phyloP scores from a whole-genome alignment of 495 filamentous ascomycete species.

The Xylaria cubensis region DNA sequence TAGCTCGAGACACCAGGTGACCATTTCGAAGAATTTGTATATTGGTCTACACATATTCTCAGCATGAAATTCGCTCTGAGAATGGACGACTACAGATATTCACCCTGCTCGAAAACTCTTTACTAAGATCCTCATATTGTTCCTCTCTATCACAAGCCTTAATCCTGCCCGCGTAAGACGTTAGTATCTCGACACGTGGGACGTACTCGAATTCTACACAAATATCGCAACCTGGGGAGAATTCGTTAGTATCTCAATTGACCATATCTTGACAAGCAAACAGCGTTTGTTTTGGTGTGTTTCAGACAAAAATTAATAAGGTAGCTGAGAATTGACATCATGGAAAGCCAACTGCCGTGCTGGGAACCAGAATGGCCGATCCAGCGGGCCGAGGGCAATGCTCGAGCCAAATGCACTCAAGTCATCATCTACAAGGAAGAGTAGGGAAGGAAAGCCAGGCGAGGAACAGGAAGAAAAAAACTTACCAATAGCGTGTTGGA shows the following conservation, averaged over 20 bases:
- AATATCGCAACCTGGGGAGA: slow-evolving; percentile 22
- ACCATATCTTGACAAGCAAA: slow-evolving; percentile 25
- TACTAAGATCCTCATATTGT: slow-evolving; percentile 74
- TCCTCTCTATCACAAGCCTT: slow-evolving; percentile 93
- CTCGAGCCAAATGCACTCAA: slow-evolving; percentile 99
- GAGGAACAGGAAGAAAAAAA: slow-evolving; percentile 25
- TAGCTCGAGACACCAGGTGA: slow-evolving; percentile 89
- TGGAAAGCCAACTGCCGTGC: slow-evolving; percentile 63
- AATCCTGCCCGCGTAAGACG: slow-evolving; percentile 64
- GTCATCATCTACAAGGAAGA: slow-evolving; percentile 77
- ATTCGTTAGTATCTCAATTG: slow-evolving; percentile 29
- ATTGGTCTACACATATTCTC: slow-evolving; percentile 68
- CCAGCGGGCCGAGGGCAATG: slow-evolving; percentile 62
- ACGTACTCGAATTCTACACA: slow-evolving; percentile 19
- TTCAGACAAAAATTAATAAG: slow-evolving; percentile 89
- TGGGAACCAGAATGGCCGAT: slow-evolving; percentile 45
- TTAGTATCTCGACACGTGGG: slow-evolving; percentile 21
- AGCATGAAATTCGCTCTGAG: slow-evolving; percentile 54
- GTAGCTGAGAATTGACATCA: slow-evolving; percentile 99
- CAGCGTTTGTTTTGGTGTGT: slow-evolving; percentile 25
- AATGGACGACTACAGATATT: slow-evolving; percentile 44
- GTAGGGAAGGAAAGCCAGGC: slow-evolving; percentile 34
- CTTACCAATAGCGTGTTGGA: slow-evolving; percentile 34
- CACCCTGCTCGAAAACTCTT: slow-evolving; percentile 79
- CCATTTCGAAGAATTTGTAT: slow-evolving; percentile 86